A percentile compares a stretch with the other conserved stretches of the same genome.
Conservation (phyloP, 148 eudicot genomes). For the Camellia lanceoleosa region DNA sequence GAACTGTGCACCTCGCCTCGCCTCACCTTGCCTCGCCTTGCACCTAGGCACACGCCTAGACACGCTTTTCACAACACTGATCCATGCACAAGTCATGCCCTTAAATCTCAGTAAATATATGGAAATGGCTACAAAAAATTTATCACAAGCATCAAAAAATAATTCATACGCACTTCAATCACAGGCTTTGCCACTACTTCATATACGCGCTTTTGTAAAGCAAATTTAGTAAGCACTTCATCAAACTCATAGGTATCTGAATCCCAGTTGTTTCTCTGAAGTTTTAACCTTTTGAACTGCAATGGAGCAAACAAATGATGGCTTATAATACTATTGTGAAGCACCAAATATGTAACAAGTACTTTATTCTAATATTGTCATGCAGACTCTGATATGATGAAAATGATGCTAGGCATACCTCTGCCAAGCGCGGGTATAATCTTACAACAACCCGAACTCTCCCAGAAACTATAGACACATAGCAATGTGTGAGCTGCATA, state of each 20-base stretch:
- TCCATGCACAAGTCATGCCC: background rate
- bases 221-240: slow-evolving; percentile 87
- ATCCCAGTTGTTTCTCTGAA: slow-evolving; percentile 84
- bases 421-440: slow-evolving; percentile 61
- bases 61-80: too few relatives aligned
- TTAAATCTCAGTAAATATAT: background rate
- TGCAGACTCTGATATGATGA: background rate
- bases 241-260: slow-evolving; percentile 91
- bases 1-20: too few relatives aligned
- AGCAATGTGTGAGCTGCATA: too few relatives aligned
- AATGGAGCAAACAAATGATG: too few relatives aligned
- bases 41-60: too few relatives aligned
- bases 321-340: slow-evolving; percentile 56
- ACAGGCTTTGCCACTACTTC: slow-evolving; percentile 26
- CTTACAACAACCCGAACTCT: slow-evolving; percentile 7
- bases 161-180: slow-evolving; percentile 56
- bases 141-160: background rate
- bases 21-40: too few relatives aligned
- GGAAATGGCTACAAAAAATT: background rate
- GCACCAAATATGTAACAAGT: too few relatives aligned
- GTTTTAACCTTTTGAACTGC: too few relatives aligned
- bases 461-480: too few relatives aligned
- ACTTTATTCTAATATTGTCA: background rate
- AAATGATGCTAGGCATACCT: slow-evolving; percentile 32
- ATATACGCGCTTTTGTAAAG: slow-evolving; percentile 94